phyloP scores from a whole-genome alignment of 2,329 filamentous ascomycete genomes.

The Alternaria gansuensis region DNA sequence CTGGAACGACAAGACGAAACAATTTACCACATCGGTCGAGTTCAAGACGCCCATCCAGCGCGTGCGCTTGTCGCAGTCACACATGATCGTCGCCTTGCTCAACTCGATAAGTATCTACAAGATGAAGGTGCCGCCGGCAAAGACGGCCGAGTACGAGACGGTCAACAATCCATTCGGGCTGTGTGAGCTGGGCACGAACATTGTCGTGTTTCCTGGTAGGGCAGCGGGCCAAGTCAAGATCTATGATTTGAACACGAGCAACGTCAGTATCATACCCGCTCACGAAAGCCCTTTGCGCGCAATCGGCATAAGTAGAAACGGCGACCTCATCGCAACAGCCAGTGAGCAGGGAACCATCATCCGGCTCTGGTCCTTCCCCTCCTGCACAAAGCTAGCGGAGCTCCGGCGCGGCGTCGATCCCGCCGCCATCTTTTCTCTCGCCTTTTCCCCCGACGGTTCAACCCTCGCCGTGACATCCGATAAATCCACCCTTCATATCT shows the following conservation, averaged over 20 bases:
- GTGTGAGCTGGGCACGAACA: conserved; percentile 76
- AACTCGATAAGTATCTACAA: conserved; percentile 84
- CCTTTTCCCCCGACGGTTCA: conserved; percentile 82
- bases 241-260: conserved; percentile 77
- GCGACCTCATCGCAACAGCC: conserved; percentile 83
- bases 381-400: conserved; percentile 82
- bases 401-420: conserved; percentile 88
- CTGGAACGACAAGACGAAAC: conserved; percentile 87
- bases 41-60: conserved; percentile 82
- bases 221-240: conserved; percentile 89
- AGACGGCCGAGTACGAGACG: conserved; percentile 82
- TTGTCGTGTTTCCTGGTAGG: conserved; percentile 86
- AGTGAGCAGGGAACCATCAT: conserved; percentile 93
- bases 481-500: conserved; percentile 94
- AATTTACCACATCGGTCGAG: conserved; percentile 77
- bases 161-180: conserved; percentile 83
- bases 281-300: conserved; percentile 82
- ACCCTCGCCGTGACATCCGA: conserved; percentile 93
- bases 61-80: conserved; percentile 77
- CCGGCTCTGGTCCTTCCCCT: conserved; percentile 82
- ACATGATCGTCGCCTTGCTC: conserved; percentile 81
- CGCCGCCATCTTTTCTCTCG: conserved; percentile 85
- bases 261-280: conserved; percentile 92
- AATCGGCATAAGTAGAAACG: conserved; percentile 80
- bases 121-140: conserved; percentile 75